Conservation (phyloP, 2,329 filamentous ascomycete species). For the Zopfia rhizophila region DNA sequence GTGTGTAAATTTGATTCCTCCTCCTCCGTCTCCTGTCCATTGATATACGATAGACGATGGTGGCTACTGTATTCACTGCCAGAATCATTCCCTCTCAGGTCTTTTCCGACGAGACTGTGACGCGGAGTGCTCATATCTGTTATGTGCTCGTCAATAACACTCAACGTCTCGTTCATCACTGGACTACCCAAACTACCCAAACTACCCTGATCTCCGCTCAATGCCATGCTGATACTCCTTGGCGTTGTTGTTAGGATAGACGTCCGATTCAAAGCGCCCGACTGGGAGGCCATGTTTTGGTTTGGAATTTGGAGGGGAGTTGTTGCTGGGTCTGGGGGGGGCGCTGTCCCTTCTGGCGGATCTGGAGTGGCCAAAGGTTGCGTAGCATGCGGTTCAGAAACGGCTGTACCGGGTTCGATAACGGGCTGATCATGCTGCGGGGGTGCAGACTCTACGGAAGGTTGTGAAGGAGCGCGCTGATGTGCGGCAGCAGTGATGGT, state of each 20-base stretch:
- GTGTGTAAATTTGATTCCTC: conserved; percentile 80
- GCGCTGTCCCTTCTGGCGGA: conserved; percentile 20
- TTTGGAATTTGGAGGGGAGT: conserved; percentile 43
- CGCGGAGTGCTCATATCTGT: conserved; percentile 79
- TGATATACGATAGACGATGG: conserved; percentile 87
- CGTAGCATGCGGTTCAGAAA: conserved; percentile 27
- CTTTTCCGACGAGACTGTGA: conserved; percentile 62
- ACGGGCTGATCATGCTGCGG: conserved; percentile 19
- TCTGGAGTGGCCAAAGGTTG: conserved; percentile 28
- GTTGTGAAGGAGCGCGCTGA: conserved; percentile 41
- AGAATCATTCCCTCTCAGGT: conserved; percentile 74
- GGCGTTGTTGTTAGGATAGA: conserved; percentile 31
- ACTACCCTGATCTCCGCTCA: conserved; percentile 40
- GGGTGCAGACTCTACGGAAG: conserved; percentile 23
- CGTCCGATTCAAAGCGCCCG: conserved; percentile 28
- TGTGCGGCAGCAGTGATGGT: conserved; percentile 38
- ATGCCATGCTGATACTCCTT: conserved; percentile 48
- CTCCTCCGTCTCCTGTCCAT: conserved; percentile 94
- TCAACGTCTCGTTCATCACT: conserved; percentile 93
- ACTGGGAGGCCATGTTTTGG: conserved; percentile 20
- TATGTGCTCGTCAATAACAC: conserved; percentile 97
- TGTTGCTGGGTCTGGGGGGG: conserved; percentile 24
- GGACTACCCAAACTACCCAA: conserved; percentile 69
- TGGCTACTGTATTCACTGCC: conserved; percentile 91
- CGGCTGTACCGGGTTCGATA: conserved; percentile 24